Evolutionary conservation across 495 filamentous ascomycete species (phyloP).

Genomic region (Letharia lupina): DNA sequence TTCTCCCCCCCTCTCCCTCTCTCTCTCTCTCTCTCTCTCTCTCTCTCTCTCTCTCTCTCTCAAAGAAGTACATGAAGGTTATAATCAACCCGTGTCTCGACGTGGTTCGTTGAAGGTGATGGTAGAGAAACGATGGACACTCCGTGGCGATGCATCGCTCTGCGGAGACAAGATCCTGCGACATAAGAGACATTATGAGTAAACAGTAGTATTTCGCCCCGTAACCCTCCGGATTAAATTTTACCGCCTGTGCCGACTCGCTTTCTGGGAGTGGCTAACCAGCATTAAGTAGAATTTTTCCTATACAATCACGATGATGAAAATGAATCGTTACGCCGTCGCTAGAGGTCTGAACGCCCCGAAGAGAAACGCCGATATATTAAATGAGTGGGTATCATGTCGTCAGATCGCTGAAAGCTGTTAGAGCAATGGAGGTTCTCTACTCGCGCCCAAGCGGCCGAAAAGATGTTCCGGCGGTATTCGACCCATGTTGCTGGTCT

Average conservation of each 20-base stretch:
- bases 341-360: slow-evolving; percentile 12
- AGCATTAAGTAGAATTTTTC: slow-evolving; percentile 2
- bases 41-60: background rate
- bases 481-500: slow-evolving; percentile 64
- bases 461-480: slow-evolving; percentile 79
- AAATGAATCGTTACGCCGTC: slow-evolving; percentile 17
- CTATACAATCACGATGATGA: slow-evolving; percentile 8
- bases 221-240: slow-evolving; percentile 3
- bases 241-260: slow-evolving; percentile 13
- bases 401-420: slow-evolving; percentile 13
- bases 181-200: slow-evolving; percentile 25
- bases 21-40: background rate
- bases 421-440: slow-evolving; percentile 24
- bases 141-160: slow-evolving; percentile 9
- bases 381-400: slow-evolving; percentile 23
- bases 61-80: slow-evolving; percentile 13
- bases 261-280: slow-evolving; percentile 9
- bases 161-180: background rate
- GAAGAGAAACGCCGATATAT: slow-evolving; percentile 7
- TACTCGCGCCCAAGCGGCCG: slow-evolving; percentile 41
- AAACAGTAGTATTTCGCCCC: slow-evolving; percentile 15
- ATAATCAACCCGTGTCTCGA: slow-evolving; percentile 1
- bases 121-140: background rate
- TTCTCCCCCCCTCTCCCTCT: background rate
- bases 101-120: background rate